Evolutionary conservation across 1,139 yeast species (phyloP), one percentile per base, ranked within the genome.

Genomic region (Nakaseomyces nivariensis): DNA sequence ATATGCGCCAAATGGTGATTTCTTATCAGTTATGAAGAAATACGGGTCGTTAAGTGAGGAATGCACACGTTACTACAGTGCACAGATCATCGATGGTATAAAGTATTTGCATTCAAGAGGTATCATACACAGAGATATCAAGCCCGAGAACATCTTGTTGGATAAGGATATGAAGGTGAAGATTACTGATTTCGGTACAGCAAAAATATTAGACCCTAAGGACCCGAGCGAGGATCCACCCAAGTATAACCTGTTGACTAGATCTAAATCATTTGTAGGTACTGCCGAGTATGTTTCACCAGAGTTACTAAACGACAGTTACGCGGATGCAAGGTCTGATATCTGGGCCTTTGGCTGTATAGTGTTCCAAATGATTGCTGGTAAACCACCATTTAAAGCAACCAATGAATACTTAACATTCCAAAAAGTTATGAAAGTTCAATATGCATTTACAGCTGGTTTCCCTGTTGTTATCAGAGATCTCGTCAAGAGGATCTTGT

Each of bases 101-200:
- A 79, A 77, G 55, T 90, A 79, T 66, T 85, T 92, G 75, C 98
- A 92, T 61, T 67, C 70, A 24, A 76, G 73, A 52, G 98, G 98
- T 9, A 85, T 94, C 22, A 81, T 92, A 45, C 99, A 92, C 66
- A 78, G 99, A 55, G 99, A 92, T 67, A 74, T 92, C 57, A 92
- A 92, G 68, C 99, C 99, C 0, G 99, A 92, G 62, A 92, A 92
- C 63, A 82, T 85, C 38, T 71, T 92, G 56, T 79, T 94, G 49
- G 95, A 90, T 58, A 75, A 76, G 53, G 82, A 85, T 52, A 82
- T 85, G 80, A 81, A 86, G 56, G 74, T 92, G 52, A 89, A 89
- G 66, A 78, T 94, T 50, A 92, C 98, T n/a, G 99, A 94, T 68
- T 94, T 94, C 68, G 99, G 99, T 27, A 94, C 98, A 1, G 98